Conservation (phyloP, 257 asterid genomes). For the Rhazya stricta region DNA sequence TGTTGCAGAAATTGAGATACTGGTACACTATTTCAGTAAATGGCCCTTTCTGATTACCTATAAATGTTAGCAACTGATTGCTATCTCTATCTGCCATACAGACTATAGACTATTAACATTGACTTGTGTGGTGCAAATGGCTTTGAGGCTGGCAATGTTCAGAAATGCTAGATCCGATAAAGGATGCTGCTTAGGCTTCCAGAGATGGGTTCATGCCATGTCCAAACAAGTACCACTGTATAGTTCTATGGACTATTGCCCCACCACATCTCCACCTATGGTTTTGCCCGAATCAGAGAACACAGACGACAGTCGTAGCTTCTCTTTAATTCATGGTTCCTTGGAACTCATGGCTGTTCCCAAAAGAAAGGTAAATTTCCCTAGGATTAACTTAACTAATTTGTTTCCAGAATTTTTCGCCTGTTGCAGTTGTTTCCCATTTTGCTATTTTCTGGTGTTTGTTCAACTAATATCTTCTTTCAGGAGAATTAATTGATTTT, state of each 20-base stretch:
- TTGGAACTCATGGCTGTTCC: slow-evolving; percentile 96
- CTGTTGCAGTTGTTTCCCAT: not conserved
- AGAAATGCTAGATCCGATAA: slow-evolving; percentile 9
- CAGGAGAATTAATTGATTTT: not conserved
- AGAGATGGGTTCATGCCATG: slow-evolving; percentile 43
- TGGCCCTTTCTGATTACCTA: not conserved
- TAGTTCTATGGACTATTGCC: slow-evolving; percentile 24
- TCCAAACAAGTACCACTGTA: slow-evolving; percentile 48
- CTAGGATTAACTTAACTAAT: not conserved
- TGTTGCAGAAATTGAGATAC: not conserved
- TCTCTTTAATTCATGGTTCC: slow-evolving; percentile 36
- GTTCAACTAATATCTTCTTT: not conserved
- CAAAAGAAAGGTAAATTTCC: slow-evolving; percentile 50
- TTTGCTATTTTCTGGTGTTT: not conserved
- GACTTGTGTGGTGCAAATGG: not conserved
- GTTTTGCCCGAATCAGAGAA: slow-evolving; percentile 50
- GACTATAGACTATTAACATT: not conserved
- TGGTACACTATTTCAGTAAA: not conserved
- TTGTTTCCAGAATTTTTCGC: too few relatives aligned
- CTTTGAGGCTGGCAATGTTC: slow-evolving; percentile 6
- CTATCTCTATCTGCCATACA: too few relatives aligned
- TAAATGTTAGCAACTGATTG: not conserved
- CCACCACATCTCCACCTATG: slow-evolving; percentile 36
- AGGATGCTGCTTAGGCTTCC: slow-evolving; percentile 23
- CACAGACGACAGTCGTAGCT: slow-evolving; percentile 19